Evolutionary conservation across 106 monocot genomes (phyloP), one percentile per base, ranked within the genome.

Genomic region (Dioscorea zingiberensis): DNA sequence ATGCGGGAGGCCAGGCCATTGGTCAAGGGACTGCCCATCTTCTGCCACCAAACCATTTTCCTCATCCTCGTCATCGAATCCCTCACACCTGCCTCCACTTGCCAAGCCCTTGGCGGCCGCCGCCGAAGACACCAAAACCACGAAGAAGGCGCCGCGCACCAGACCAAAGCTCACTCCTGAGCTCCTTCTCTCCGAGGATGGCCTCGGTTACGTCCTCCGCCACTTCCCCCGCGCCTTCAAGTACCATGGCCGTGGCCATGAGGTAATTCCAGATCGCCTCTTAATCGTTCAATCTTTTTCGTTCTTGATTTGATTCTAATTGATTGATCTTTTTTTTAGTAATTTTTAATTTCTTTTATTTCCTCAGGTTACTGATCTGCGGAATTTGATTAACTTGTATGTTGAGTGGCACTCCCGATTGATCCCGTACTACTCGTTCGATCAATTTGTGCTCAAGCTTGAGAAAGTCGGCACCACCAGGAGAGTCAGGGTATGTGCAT

Each of bases 1-100:
- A 83, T 94, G 94, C 71, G 94, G 94, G 24, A 54, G 90, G 17
- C 90, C 94, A 0, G 94, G 94, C 0, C 94, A 94, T 80, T 94
- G 94, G 94, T 94, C 94, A 0, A 79, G 90, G 17, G 94, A 94
- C 76, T 94, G 94, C 68, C 87, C 90, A 12, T 91, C 87, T 6
- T 73, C 87, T 8, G 59, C 75, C 11, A 25, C 81, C 76, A 21
- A 91, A 91, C 76, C 76, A 80, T 59, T 78, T 65, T 75, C 71
- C 91, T 65, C 77, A 68, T 44, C 29, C 27, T 70, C 69, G 59
- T 66, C 60, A 23, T 65, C 61, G 21, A 13, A 58, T 32, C 65
- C 47, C 0, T 47, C 60, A 55, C 1, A 54, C 18, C 28, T 44
- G 30, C n/a, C 70, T 32, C 44, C 59, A 21, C 38, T 6, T 10